Evolutionary conservation across 352 stramenopile genomes (phyloP).

Genomic region (Globisporangium okanoganense): DNA sequence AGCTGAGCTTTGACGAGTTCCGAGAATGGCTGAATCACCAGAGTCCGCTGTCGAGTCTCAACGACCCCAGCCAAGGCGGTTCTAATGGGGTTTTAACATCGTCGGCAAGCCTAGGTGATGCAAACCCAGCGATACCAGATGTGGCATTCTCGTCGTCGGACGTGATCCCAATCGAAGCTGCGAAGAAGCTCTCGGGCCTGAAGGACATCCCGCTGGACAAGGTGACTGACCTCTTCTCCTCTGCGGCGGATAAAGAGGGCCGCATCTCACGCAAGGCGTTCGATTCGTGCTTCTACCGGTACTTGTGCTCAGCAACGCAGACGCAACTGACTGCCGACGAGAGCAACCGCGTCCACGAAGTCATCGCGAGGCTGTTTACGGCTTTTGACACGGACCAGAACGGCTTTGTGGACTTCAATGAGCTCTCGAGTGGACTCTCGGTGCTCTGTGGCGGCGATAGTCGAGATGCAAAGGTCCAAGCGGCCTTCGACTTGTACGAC

Average conservation of each 20-base stretch:
- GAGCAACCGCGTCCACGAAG: conserved; percentile 58
- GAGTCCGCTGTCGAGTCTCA: conserved; percentile 20
- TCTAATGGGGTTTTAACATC: not conserved
- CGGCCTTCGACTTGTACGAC: conserved; percentile 85
- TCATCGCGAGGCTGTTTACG: conserved; percentile 72
- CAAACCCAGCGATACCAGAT: not conserved
- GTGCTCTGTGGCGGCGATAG: conserved; percentile 55
- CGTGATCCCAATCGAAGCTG: conserved; percentile 61
- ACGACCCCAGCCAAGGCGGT: not conserved
- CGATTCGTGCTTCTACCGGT: conserved; percentile 74
- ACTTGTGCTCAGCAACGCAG: conserved; percentile 40
- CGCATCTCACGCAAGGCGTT: conserved; percentile 64
- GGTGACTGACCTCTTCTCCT: conserved; percentile 54
- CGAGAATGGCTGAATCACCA: conserved; percentile 67
- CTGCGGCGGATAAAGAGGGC: conserved; percentile 40
- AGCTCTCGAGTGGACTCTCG: conserved; percentile 71
- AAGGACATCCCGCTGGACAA: conserved; percentile 58
- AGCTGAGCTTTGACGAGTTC: conserved; percentile 83
- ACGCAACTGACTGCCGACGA: conserved; percentile 34
- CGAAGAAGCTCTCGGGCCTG: conserved; percentile 67
- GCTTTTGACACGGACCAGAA: conserved; percentile 76
- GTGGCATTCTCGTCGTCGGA: conserved; percentile 12
- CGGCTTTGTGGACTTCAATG: conserved; percentile 68
- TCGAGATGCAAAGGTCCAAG: conserved; percentile 63
- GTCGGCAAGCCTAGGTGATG: not conserved